phyloP scores from a whole-genome alignment of 495 filamentous ascomycete species.

The Platismatia glauca region DNA sequence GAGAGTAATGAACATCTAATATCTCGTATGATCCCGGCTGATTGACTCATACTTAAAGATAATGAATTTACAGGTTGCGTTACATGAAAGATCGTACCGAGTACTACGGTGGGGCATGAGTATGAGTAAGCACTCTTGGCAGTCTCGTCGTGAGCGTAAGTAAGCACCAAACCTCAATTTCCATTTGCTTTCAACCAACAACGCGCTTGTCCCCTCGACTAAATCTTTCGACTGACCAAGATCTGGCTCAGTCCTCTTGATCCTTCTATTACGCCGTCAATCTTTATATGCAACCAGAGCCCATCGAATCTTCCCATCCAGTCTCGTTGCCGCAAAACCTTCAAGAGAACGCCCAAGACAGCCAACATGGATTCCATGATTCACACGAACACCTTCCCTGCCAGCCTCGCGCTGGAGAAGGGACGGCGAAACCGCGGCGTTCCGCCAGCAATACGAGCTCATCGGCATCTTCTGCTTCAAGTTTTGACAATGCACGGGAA shows the following conservation, averaged over 20 bases:
- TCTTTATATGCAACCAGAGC: constrained; percentile 89
- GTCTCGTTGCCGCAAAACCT: constrained; percentile 37
- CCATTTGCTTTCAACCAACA: background rate
- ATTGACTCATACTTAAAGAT: too few relatives aligned
- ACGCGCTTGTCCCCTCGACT: background rate
- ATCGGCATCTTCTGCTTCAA: constrained; percentile 26
- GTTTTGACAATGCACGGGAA: constrained; percentile 30
- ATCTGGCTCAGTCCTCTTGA: constrained; percentile 60
- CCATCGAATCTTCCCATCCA: constrained; percentile 51
- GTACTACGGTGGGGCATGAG: too few relatives aligned
- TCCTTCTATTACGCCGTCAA: constrained; percentile 32
- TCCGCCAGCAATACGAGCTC: constrained; percentile 21
- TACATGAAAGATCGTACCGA: background rate
- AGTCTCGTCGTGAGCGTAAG: too few relatives aligned
- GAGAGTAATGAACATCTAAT: background rate
- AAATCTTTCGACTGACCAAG: constrained; percentile 28
- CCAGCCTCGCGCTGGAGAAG: constrained; percentile 24
- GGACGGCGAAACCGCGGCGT: constrained; percentile 15
- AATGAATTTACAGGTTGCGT: background rate
- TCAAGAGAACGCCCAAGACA: constrained; percentile 35
- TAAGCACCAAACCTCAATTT: background rate
- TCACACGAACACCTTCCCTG: constrained; percentile 38
- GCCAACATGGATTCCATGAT: constrained; percentile 66
- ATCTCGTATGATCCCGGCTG: too few relatives aligned
- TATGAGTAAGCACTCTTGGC: too few relatives aligned